Base-by-base conservation (phyloP, 305 asterid species). In the Rubia peregrina region DNA sequence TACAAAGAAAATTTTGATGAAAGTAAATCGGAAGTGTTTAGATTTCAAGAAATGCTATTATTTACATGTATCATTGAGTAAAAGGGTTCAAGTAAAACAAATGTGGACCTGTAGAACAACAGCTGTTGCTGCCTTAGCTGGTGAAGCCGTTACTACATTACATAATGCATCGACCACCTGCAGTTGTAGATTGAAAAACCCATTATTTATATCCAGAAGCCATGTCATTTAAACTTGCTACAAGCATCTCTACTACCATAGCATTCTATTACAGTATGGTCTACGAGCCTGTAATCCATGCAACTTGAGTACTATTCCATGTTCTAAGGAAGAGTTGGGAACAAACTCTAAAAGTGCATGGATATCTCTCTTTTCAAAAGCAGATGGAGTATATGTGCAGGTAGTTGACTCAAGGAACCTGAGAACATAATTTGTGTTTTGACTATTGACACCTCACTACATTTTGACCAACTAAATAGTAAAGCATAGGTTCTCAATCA, bases 121-220 rank as follows among this genome's bases (percentile, higher is more conserved):
- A 70, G 99, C 98, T 26, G 98, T 84, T 43, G 97, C 87, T 76
- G 98, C 99, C 86, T 91, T 95, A 14, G 99, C 89, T 42, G 99
- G 99, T 71, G 90, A 82, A 51, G 99, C 96, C 68, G 90, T 82
- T 72, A 95, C 98, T n/a, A 95, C 98, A 73, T 95, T 91, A 89
- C 97, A 91, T 66, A 95, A 87, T 59, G 99, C 98, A 78, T 93
- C 98, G 68, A 91, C 96, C 66, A 94, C 98, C 99, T 91, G 88
- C 67, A 83, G 36, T 36, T 30, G 33, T 11, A 36, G 24, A 44
- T 19, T 19, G 22, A 69, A 44, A 48, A 24, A 24, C 16, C 51
- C 26, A 30, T 21, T 69, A 55, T 21, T 24, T 41, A 19, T 14
- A 46, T 51, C 21, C 53, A 41, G 9, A 22, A 73, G 19, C 44